Evolutionary conservation across 179 eudicot species (phyloP), one percentile per base, ranked within the genome.

Genomic region (Actinidia arguta): DNA sequence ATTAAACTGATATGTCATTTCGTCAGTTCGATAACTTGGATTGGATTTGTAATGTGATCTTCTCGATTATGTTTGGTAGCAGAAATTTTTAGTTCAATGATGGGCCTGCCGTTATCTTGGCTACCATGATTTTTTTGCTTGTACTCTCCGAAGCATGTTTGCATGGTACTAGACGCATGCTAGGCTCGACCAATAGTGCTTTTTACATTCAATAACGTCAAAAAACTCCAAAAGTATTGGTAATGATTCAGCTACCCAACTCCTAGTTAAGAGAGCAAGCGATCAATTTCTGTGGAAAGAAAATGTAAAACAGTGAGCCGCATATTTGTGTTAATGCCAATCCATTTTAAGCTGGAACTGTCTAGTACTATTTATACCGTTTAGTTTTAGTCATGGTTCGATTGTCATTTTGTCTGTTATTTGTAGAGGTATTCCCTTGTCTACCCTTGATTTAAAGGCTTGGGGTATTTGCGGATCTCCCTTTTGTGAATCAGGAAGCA

Each of bases 41-140:
- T 42, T 68, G 82, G 52, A 42, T 64, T 52, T 67, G 51, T 52
- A 18, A 51, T 47, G 48, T 74, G 47, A 22, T 72, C 22, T 58
- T 58, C 25, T 80, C 66, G 42, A 72, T 73, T 70, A n/a, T 20
- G 9, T 22, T n/a, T 63, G 68, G 18, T 78, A 31, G 59, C 9
- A 10, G 73, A 18, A 13, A 6, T n/a, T n/a, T n/a, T n/a, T n/a
- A n/a, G n/a, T n/a, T n/a, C n/a, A n/a, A n/a, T n/a, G n/a, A n/a
- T n/a, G n/a, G n/a, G n/a, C n/a, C 46, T 20, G 25, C 27, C 25
- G 4, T 13, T 11, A 3, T 63, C 42, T 50, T 9, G 20, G 71
- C 25, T 22, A 78, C 73, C 16, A 5, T 8, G 46, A 25, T 54
- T 67, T 48, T 42, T 14, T 56, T 42, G 66, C n/a, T 68, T 8